Conservation (phyloP, 768 basidiomycete genomes). For the Termitomyces sp. region DNA sequence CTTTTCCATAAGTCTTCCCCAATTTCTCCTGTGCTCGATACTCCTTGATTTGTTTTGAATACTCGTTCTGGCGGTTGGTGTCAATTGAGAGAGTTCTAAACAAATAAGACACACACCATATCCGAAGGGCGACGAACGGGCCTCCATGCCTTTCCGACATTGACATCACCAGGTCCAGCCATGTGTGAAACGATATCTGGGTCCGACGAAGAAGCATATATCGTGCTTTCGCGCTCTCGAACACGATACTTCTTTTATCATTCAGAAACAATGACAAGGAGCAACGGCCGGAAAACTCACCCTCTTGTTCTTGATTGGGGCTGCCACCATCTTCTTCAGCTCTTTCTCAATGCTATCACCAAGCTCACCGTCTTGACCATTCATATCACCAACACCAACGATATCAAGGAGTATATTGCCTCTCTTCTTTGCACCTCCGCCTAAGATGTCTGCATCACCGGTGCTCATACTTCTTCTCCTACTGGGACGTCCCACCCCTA, state of each 20-base stretch:
- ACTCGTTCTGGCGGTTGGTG: slow-evolving; percentile 68
- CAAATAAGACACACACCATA: slow-evolving; percentile 55
- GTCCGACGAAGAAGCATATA: slow-evolving; percentile 78
- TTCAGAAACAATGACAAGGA: slow-evolving; percentile 4
- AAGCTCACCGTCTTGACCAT: slow-evolving; percentile 44
- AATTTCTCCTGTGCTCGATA: slow-evolving; percentile 70
- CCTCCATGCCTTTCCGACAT: slow-evolving; percentile 81
- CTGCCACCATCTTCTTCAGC: slow-evolving; percentile 55
- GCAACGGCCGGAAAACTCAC: slow-evolving; percentile 24
- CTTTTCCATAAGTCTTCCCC: slow-evolving; percentile 84
- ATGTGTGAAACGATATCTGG: slow-evolving; percentile 67
- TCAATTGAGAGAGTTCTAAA: slow-evolving; percentile 4
- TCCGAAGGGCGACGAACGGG: slow-evolving; percentile 86
- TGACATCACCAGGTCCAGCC: slow-evolving; percentile 74
- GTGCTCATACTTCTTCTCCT: slow-evolving; percentile 75
- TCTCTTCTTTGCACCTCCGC: slow-evolving; percentile 26
- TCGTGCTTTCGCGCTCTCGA: slow-evolving; percentile 67
- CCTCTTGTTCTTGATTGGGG: slow-evolving; percentile 30
- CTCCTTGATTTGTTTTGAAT: slow-evolving; percentile 84
- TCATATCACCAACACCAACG: slow-evolving; percentile 21
- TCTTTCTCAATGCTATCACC: slow-evolving; percentile 72
- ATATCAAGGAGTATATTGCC: slow-evolving; percentile 35
- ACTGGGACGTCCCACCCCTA: slow-evolving; percentile 45
- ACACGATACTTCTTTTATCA: slow-evolving; percentile 67
- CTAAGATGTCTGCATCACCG: slow-evolving; percentile 55